Base-by-base conservation (phyloP, 1,284 basidiomycete genomes). In the Marasmius oreades region DNA sequence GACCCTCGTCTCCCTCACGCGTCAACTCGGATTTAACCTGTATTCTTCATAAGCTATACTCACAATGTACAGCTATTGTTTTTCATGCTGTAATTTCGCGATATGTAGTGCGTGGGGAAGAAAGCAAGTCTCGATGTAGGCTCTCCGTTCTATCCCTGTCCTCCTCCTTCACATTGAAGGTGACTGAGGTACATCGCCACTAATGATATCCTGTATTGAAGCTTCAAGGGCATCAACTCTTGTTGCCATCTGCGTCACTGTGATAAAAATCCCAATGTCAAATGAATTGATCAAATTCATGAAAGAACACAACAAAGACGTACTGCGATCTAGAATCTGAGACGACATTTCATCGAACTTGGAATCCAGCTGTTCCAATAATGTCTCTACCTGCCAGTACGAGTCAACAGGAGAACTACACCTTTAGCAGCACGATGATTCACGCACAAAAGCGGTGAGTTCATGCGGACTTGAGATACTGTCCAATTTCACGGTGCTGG, bases 341-440 rank as follows among this genome's bases (percentile, higher is more conserved):
- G 74, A 74, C 42, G 90, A 92, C 90, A 92, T 92, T 54, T 90
- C 86, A 62, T 92, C 89, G 65, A 92, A 92, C 62, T 90, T 90
- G 43, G 79, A 61, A 63, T 92, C 90, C 20, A 92, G 75, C 63
- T 91, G 85, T 64, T 89, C 88, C 8, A 92, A 71, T 33, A 92
- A 71, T 8, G 80, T 84, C 71, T 92, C 90, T 14, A 92, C 90
- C 90, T 92, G 28, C 20, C 48, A 37, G 28, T 14, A 10, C 11
- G n/a, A n/a, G n/a, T n/a, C 34, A 18, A 2, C 16, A 44, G 7
- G 22, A 34, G 12, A 12, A 20, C 22, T 28, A 23, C 59, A 23
- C 39, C 53, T 52, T 43, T n/a, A 42, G 31, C 45, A 18, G 37
- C 46, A 58, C 11, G 44, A n/a, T 31, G 28, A 34, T 57, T 36